Percentiles rank a stretch among this genome's conserved stretches.
Conservation (phyloP, 2,329 filamentous ascomycete genomes). For the Fusarium mundagurra region DNA sequence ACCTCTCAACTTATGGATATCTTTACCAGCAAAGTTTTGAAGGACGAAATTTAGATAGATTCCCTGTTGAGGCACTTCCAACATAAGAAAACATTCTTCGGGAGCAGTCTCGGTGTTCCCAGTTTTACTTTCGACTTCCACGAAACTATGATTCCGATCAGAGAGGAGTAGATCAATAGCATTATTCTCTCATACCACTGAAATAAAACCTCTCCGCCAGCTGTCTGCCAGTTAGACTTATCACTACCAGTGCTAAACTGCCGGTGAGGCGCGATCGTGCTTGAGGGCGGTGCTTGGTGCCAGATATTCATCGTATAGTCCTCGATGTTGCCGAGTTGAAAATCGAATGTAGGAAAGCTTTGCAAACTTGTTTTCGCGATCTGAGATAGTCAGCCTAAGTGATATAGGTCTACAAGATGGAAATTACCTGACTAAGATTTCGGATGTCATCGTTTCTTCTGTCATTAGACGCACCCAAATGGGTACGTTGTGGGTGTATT, state of each 20-base stretch:
- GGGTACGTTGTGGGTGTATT: fast-evolving
- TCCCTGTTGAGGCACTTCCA: neutral
- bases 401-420: too few species aligned
- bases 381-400: neutral
- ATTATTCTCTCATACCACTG: neutral
- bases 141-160: neutral
- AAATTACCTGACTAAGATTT: neutral
- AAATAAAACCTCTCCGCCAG: fast-evolving
- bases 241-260: fast-evolving
- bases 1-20: neutral
- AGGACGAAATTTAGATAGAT: fast-evolving
- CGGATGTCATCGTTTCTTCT: neutral
- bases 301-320: neutral
- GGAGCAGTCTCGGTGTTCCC: fast-evolving
- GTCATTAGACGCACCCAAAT: fast-evolving
- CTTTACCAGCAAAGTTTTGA: fast-evolving
- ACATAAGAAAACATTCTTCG: neutral
- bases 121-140: too few species aligned
- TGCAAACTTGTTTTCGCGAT: fast-evolving
- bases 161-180: neutral
- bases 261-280: fast-evolving
- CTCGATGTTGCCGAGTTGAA: fast-evolving
- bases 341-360: neutral
- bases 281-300: fast-evolving
- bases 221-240: fast-evolving